Evolutionary conservation across 768 basidiomycete species (phyloP), one percentile per base, ranked within the genome.

Genomic region (Boletus barrowsii): DNA sequence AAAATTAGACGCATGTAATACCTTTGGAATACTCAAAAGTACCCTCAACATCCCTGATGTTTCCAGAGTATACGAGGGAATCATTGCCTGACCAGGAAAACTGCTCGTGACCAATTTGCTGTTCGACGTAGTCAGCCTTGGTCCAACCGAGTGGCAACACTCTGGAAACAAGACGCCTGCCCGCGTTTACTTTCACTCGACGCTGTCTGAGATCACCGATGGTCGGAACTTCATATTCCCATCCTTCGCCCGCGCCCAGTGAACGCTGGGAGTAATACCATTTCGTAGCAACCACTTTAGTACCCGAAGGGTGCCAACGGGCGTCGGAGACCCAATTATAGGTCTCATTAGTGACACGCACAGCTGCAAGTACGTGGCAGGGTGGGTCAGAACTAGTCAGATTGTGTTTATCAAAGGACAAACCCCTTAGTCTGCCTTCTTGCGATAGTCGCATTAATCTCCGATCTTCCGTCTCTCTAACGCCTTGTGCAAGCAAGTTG

Each of bases 61-160:
- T 89, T 72, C 83, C 84, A 6, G 87, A 74, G 63, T 79, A 89
- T 15, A 89, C 83, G 10, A 89, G 61, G 17, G 73, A 69, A 56
- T 87, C 86, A 24, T 76, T 68, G 8, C 78, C 77, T 29, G 68
- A 66, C 85, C 86, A 89, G 43, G 87, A 75, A 55, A 83, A 72
- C 61, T 88, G 88, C 57, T 89, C 87, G 1, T 84, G 82, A 1
- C 87, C 88, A 54, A 90, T 83, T 65, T 89, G 88, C 58, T 86
- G 86, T 29, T 85, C 77, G 10, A 75, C 77, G 59, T 89, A 89
- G 35, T 83, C 66, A 10, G 80, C 74, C 20, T 78, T 64, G 26
- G 74, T 73, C 87, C 87, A 88, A 2, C 86, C 87, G 2, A 63
- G 57, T 15, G 87, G 87, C 5, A 88, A 70, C 3, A 73, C 79